These are phyloP conservation scores for Aspergillus tanneri DNA, from an alignment of 2,329 filamentous ascomycete genomes.

Conservation along the genomic window DNA sequence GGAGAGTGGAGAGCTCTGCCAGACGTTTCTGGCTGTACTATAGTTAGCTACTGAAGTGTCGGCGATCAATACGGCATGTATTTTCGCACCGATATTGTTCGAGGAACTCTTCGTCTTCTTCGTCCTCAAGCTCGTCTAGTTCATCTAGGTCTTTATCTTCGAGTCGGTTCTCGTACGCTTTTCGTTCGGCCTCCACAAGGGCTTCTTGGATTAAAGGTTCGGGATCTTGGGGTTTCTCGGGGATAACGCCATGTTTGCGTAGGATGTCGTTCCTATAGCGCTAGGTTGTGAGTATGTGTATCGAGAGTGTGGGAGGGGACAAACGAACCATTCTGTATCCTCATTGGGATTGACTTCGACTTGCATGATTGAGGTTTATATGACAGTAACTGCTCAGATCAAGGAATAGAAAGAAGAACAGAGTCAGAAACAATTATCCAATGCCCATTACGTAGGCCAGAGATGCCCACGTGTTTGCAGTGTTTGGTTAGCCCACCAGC, in stretches of 20 bases:
- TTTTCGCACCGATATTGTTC: slow-evolving; percentile 68
- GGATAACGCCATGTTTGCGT: slow-evolving; percentile 92
- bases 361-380: slow-evolving; percentile 47
- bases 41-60: slow-evolving; percentile 1
- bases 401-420: not conserved
- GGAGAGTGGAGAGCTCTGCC: slow-evolving; percentile 72
- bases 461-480: slow-evolving; percentile 37
- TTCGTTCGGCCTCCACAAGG: slow-evolving; percentile 73
- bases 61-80: not conserved
- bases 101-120: slow-evolving; percentile 90
- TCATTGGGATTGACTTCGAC: slow-evolving; percentile 94
- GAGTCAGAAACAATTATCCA: not conserved
- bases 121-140: slow-evolving; percentile 87
- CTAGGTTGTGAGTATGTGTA: slow-evolving; percentile 7
- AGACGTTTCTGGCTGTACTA: slow-evolving; percentile 69
- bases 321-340: slow-evolving; percentile 85
- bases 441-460: slow-evolving; percentile 24
- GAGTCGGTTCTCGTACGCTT: slow-evolving; percentile 87
- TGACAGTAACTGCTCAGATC: not conserved
- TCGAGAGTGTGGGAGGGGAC: slow-evolving; percentile 6
- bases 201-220: slow-evolving; percentile 97
- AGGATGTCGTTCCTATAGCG: slow-evolving; percentile 91
- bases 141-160: slow-evolving; percentile 95
- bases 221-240: slow-evolving; percentile 94
- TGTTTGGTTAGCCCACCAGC: slow-evolving; percentile 32